Percentiles rank a stretch among this genome's conserved stretches.
Conservation (phyloP, 495 filamentous ascomycete genomes). For the Xylaria curta region DNA sequence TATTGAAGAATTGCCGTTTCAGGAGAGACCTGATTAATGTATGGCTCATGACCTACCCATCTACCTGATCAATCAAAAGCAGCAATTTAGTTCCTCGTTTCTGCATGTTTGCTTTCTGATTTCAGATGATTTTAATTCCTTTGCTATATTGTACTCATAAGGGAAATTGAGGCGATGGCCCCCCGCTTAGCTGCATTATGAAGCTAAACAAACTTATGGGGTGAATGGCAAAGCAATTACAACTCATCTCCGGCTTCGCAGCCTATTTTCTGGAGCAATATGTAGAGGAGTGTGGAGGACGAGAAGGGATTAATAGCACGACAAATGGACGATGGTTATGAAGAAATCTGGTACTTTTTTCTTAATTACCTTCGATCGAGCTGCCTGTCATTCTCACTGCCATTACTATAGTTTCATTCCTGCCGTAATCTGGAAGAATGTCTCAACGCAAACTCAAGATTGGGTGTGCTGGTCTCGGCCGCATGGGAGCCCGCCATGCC, state of each 20-base stretch:
- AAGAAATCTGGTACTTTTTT: neutral
- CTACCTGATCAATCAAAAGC: neutral
- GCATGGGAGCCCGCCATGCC: slow-evolving; percentile 66
- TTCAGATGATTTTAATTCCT: neutral
- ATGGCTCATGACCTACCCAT: neutral
- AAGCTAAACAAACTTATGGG: neutral
- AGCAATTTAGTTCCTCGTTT: neutral
- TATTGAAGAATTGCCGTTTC: neutral
- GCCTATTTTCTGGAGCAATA: neutral
- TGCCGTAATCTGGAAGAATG: slow-evolving; percentile 38
- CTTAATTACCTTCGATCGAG: neutral
- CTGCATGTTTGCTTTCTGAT: neutral
- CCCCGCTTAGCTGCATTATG: neutral
- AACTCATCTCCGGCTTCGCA: neutral
- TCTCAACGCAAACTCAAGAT: slow-evolving; percentile 53
- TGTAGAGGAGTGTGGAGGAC: neutral
- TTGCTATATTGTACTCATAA: neutral
- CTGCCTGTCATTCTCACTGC: neutral
- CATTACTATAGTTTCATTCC: neutral
- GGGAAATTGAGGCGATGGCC: neutral
- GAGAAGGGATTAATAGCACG: neutral
- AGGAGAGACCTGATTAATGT: neutral
- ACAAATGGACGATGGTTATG: neutral
- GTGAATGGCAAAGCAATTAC: too few species aligned
- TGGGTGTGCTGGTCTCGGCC: slow-evolving; percentile 61